Percentiles rank a stretch among this genome's conserved stretches.
phyloP scores from a whole-genome alignment of 2,329 filamentous ascomycete species.

The Aspergillus awamori region DNA sequence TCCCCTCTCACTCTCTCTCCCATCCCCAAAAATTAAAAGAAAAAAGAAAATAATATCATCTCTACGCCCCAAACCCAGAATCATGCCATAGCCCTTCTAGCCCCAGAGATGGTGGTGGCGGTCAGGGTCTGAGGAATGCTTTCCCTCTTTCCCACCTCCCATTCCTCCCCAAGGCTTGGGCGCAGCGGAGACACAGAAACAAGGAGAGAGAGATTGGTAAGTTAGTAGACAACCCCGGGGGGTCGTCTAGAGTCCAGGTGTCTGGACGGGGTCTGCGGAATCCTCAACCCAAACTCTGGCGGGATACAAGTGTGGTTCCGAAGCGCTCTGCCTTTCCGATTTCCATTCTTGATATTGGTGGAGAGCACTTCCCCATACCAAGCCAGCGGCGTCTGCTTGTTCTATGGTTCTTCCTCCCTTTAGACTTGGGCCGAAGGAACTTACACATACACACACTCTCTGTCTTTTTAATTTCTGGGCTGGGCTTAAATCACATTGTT shows the following conservation, averaged over 20 bases:
- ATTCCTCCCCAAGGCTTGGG: background rate
- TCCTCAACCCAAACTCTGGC: slow-evolving; percentile 16
- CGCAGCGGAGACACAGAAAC: background rate
- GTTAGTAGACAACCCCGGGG: background rate
- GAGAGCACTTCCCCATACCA: slow-evolving; percentile 5
- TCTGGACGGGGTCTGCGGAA: slow-evolving; percentile 19
- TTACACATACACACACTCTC: background rate
- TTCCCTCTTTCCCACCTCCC: no score
- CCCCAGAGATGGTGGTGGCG: slow-evolving; percentile 2
- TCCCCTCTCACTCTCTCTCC: background rate
- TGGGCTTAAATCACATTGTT: background rate
- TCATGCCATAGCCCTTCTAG: slow-evolving; percentile 10
- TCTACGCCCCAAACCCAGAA: background rate
- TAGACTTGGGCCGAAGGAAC: background rate
- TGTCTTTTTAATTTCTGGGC: background rate
- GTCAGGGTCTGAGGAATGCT: background rate
- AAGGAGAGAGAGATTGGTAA: background rate
- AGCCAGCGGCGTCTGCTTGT: background rate
- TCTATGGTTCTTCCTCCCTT: background rate
- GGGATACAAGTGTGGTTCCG: slow-evolving; percentile 7
- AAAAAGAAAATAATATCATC: no score
- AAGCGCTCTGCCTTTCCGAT: background rate
- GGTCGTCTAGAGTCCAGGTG: background rate
- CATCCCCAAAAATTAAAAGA: background rate
- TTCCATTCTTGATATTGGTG: slow-evolving; percentile 3